Percentiles rank a stretch among this genome's conserved stretches.
These are phyloP conservation scores for Lepraria neglecta DNA, from an alignment of 495 filamentous ascomycete species.

Conservation along the genomic window DNA sequence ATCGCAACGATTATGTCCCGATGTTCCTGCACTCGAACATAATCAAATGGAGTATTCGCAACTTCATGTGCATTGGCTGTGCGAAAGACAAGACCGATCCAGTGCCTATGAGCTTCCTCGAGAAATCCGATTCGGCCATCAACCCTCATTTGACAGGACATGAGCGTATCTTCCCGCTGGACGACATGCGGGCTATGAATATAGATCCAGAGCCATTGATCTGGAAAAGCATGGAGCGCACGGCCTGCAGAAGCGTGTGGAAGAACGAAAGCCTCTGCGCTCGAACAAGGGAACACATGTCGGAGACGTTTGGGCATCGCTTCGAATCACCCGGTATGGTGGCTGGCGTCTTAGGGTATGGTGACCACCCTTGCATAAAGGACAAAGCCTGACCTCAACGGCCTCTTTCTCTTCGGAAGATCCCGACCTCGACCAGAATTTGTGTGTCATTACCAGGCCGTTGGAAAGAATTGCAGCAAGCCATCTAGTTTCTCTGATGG, in stretches of 20 bases:
- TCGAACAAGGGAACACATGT: conserved; percentile 21
- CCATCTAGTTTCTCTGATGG: background rate
- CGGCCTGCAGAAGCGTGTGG: conserved; percentile 25
- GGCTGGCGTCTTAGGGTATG: conserved; percentile 17
- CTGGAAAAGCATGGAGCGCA: conserved; percentile 25
- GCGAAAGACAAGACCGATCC: conserved; percentile 15
- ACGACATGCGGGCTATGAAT: conserved; percentile 19
- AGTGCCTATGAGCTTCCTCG: conserved; percentile 13
- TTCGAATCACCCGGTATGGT: conserved; percentile 14
- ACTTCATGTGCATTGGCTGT: conserved; percentile 23
- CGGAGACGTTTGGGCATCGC: conserved; percentile 19
- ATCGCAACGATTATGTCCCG: conserved; percentile 17
- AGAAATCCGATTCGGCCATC: conserved; percentile 19
- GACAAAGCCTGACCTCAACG: conserved; percentile 6
- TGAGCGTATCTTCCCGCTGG: conserved; percentile 20
- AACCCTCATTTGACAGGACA: conserved; percentile 20
- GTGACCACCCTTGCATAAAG: conserved; percentile 19
- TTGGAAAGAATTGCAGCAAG: background rate
- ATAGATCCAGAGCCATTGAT: conserved; percentile 25
- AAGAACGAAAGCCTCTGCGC: conserved; percentile 17
- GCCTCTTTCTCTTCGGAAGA: background rate
- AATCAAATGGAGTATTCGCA: conserved; percentile 23
- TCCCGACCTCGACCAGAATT: background rate
- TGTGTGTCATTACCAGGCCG: background rate
- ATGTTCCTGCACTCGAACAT: conserved; percentile 28